These are phyloP conservation scores for Mucor racemosus DNA, from an alignment of 371 early-diverging fungal species.

Conservation along the genomic window DNA sequence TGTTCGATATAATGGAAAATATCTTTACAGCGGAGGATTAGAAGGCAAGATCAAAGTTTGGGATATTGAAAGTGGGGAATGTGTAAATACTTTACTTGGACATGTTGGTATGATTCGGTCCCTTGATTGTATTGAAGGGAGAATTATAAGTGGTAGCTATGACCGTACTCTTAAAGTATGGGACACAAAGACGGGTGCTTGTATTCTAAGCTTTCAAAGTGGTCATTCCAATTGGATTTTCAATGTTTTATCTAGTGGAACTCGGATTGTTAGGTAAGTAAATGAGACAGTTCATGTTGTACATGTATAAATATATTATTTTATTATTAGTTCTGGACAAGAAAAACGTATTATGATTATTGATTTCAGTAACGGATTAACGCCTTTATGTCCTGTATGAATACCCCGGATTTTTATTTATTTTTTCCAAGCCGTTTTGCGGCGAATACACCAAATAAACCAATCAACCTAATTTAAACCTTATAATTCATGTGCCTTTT, in stretches of 20 bases:
- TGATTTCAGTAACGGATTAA: constrained; percentile 10
- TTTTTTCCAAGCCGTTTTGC: neutral
- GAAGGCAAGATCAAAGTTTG: constrained; percentile 94
- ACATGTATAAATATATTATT: neutral
- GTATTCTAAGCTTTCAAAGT: constrained; percentile 64
- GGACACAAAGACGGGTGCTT: constrained; percentile 63
- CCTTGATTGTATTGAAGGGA: constrained; percentile 70
- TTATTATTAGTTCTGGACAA: constrained; percentile 8
- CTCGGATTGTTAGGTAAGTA: constrained; percentile 71
- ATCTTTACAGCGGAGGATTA: constrained; percentile 90
- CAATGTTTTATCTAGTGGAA: constrained; percentile 80
- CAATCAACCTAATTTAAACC: neutral
- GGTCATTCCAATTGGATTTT: constrained; percentile 94
- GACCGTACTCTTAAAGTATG: constrained; percentile 96
- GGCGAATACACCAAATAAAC: neutral
- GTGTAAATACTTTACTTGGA: constrained; percentile 73
- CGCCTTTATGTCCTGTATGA: constrained; percentile 6
- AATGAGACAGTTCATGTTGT: neutral
- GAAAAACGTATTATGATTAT: constrained; percentile 14
- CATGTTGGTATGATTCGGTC: constrained; percentile 95
- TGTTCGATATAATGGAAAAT: constrained; percentile 86
- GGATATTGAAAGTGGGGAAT: constrained; percentile 85
- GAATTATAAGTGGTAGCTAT: constrained; percentile 65
- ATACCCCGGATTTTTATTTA: neutral
- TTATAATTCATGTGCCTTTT: neutral